These are phyloP conservation scores for Ambrosia trifida DNA, from an alignment of 129 eudicot genomes.

Conservation along the genomic window DNA sequence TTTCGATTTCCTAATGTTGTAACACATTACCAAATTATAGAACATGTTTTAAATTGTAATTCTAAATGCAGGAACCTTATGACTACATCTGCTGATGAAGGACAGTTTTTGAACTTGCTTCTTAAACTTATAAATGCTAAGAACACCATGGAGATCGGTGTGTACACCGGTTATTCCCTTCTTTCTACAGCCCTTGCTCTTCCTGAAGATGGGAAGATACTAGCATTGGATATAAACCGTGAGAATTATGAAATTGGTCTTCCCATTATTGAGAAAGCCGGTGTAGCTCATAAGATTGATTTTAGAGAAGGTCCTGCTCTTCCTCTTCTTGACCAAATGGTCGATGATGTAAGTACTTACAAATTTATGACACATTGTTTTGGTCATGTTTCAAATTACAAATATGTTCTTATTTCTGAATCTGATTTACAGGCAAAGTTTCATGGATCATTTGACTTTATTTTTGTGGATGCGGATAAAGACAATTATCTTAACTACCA, in stretches of 20 bases:
- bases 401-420: neutral
- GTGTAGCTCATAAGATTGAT: slow-evolving; percentile 37
- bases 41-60: neutral
- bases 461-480: slow-evolving; percentile 34
- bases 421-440: neutral
- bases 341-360: slow-evolving; percentile 16
- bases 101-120: slow-evolving; percentile 49
- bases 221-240: slow-evolving; percentile 35
- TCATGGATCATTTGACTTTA: slow-evolving; percentile 36
- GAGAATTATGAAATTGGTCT: slow-evolving; percentile 37
- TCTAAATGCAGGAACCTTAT: slow-evolving; percentile 40
- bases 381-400: too few species aligned
- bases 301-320: slow-evolving; percentile 39
- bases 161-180: slow-evolving; percentile 51
- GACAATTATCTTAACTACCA: slow-evolving; percentile 34
- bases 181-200: slow-evolving; percentile 62
- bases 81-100: slow-evolving; percentile 54
- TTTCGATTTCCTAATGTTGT: neutral
- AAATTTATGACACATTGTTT: neutral
- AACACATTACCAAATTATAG: too few species aligned
- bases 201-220: slow-evolving; percentile 51
- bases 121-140: slow-evolving; percentile 52
- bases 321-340: slow-evolving; percentile 35
- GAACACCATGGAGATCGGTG: slow-evolving; percentile 55
- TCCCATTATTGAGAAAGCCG: slow-evolving; percentile 33